phyloP scores from a whole-genome alignment of 2,329 filamentous ascomycete species.

The Colletotrichum sp. region DNA sequence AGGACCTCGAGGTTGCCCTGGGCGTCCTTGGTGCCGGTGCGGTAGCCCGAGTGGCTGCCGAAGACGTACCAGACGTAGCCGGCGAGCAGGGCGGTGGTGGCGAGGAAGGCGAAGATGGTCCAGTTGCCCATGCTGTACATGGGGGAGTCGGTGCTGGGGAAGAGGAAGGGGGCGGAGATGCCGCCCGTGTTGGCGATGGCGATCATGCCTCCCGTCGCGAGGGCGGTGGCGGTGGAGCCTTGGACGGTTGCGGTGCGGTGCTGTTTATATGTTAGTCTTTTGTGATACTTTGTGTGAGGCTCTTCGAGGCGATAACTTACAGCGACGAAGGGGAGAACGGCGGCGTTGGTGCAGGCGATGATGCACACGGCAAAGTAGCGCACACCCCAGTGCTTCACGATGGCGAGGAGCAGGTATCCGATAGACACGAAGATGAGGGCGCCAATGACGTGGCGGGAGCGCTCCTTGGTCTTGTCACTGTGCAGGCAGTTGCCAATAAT shows the following conservation, averaged over 20 bases:
- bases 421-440: conserved; percentile 30
- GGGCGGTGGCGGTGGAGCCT: conserved; percentile 35
- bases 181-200: conserved; percentile 37
- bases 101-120: conserved; percentile 36
- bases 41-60: conserved; percentile 34
- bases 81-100: conserved; percentile 27
- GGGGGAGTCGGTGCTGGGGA: conserved; percentile 31
- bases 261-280: conserved; percentile 5
- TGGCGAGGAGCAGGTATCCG: conserved; percentile 33
- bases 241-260: conserved; percentile 36
- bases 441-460: conserved; percentile 33
- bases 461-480: conserved; percentile 34
- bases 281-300: not conserved
- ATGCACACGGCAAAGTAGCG: conserved; percentile 35
- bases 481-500: conserved; percentile 35
- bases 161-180: conserved; percentile 37
- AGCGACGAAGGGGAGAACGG: conserved; percentile 35
- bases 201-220: conserved; percentile 39
- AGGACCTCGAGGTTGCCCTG: conserved; percentile 26
- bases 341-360: conserved; percentile 37
- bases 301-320: conserved; percentile 23
- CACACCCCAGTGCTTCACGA: conserved; percentile 31
- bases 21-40: conserved; percentile 27
- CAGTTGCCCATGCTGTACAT: conserved; percentile 39
- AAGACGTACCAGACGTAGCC: conserved; percentile 34